Evolutionary conservation across 225 moss, liverwort and hornwort species (phyloP).

Genomic region (Marchantia polymorpha): DNA sequence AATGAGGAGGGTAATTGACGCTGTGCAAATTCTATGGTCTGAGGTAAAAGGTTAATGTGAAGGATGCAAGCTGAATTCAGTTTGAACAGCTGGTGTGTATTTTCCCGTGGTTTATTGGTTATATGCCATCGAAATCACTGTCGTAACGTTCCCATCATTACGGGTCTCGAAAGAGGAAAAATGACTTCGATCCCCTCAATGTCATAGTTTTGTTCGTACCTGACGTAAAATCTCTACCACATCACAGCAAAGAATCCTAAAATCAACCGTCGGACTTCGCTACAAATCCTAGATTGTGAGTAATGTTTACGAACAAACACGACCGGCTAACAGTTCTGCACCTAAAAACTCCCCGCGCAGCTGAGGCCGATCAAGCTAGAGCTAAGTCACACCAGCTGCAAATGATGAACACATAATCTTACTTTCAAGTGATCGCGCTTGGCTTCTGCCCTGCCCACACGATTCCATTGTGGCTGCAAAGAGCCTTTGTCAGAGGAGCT

Average conservation of each 20-base stretch:
- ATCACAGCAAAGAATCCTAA: background rate
- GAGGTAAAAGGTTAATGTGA: background rate
- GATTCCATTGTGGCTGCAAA: slow-evolving; percentile 38
- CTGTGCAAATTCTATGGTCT: no score
- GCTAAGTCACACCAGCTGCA: background rate
- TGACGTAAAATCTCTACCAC: no score
- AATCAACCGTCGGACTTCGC: background rate
- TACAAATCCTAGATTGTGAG: background rate
- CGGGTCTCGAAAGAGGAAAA: no score
- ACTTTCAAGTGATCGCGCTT: slow-evolving; percentile 40
- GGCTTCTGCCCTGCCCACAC: slow-evolving; percentile 30
- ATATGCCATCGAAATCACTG: background rate
- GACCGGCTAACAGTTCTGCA: no score
- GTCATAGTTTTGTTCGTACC: no score
- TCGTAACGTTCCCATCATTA: background rate
- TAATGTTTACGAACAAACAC: background rate
- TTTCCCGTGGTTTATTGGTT: background rate
- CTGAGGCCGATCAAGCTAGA: background rate
- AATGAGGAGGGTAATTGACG: no score
- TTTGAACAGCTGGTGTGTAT: background rate
- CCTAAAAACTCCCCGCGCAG: background rate
- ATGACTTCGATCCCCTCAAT: background rate
- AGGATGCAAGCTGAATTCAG: background rate
- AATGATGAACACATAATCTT: background rate
- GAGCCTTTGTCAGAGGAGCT: slow-evolving; percentile 30